Base-by-base conservation (phyloP, 768 basidiomycete genomes). In the Pleurotus eryngii region DNA sequence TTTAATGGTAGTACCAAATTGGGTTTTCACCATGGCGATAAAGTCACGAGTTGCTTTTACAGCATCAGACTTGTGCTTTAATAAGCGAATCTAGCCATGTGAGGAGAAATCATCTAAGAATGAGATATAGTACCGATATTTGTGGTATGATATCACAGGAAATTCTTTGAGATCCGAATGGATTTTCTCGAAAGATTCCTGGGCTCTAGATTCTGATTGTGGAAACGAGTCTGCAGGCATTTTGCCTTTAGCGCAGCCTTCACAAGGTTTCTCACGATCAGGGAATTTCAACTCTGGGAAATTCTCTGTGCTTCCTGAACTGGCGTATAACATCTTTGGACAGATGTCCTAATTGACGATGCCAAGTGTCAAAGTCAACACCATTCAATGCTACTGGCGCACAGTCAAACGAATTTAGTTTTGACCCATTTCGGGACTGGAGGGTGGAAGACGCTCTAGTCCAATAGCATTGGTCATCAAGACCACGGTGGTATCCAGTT, bases 21-120 rank as follows among this genome's bases (percentile, higher is more conserved):
- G 60, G 27, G 54, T 61, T 24, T 56, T 24, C 9, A 63, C 49
- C 18, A 56, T 57, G 15, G 35, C 48, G 39, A 45, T 24, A 46
- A 59, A 57, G 4, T 58, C 17, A 22, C 18, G 17, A 27, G 58
- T 56, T 17, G 35, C 48, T 11, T 56, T 48, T 9, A 17, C 20
- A 47, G 60, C 57, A n/a, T 63, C 57, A 4, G 60, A 46, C 26
- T 59, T 58, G 15, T 47, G 4, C 27, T 60, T 60, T 43, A 62
- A 43, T 42, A 49, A 50, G 8, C n/a, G 6, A 22, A 55, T 53
- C 56, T 51, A 57, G 20, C 53, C 49, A 18, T 30, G 12, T 7
- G 24, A 37, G 26, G 24, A 12, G 18, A 35, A 24, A 17, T 54
- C 26, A 24, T 57, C 49, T 9, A 57, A 18, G 35, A 57, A 35